phyloP scores from a whole-genome alignment of 2,329 filamentous ascomycete genomes.

The Diaporthe eres region DNA sequence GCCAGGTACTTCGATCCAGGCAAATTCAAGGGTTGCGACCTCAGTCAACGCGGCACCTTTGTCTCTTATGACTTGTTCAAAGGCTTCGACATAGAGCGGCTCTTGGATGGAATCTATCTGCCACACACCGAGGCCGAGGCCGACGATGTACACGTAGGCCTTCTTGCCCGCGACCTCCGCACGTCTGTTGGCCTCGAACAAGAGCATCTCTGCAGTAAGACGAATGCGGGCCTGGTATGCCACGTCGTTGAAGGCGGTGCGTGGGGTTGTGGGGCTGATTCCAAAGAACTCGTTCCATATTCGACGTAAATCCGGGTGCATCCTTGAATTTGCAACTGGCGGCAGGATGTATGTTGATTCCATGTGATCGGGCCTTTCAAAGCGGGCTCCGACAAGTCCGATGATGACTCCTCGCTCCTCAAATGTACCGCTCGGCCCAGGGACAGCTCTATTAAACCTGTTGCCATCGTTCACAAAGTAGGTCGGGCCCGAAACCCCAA shows the following conservation, averaged over 20 bases:
- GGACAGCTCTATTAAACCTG: slow-evolving; percentile 44
- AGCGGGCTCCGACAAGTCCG: slow-evolving; percentile 51
- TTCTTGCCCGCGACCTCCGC: slow-evolving; percentile 43
- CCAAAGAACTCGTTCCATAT: slow-evolving; percentile 16
- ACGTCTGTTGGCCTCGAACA: slow-evolving; percentile 49
- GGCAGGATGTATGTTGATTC: slow-evolving; percentile 43
- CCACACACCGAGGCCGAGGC: slow-evolving; percentile 52
- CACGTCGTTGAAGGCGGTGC: slow-evolving; percentile 42
- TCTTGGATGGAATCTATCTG: slow-evolving; percentile 36
- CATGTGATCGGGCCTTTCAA: slow-evolving; percentile 50
- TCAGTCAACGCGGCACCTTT: neutral
- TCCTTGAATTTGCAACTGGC: slow-evolving; percentile 9
- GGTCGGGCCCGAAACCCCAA: slow-evolving; percentile 50
- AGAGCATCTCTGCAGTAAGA: slow-evolving; percentile 47
- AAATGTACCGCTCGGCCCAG: slow-evolving; percentile 41
- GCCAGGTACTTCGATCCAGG: neutral
- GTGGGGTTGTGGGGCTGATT: neutral
- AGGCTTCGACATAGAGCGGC: slow-evolving; percentile 17
- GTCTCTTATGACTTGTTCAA: slow-evolving; percentile 10
- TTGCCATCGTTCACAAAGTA: slow-evolving; percentile 51
- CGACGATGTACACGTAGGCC: slow-evolving; percentile 51
- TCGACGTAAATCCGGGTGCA: slow-evolving; percentile 39
- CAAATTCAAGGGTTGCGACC: slow-evolving; percentile 23
- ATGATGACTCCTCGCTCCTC: slow-evolving; percentile 50
- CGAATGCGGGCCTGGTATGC: slow-evolving; percentile 49